Percentiles rank a stretch among this genome's conserved stretches.
Conservation (phyloP, 75 land plant species). For the Pinus albicaulis region DNA sequence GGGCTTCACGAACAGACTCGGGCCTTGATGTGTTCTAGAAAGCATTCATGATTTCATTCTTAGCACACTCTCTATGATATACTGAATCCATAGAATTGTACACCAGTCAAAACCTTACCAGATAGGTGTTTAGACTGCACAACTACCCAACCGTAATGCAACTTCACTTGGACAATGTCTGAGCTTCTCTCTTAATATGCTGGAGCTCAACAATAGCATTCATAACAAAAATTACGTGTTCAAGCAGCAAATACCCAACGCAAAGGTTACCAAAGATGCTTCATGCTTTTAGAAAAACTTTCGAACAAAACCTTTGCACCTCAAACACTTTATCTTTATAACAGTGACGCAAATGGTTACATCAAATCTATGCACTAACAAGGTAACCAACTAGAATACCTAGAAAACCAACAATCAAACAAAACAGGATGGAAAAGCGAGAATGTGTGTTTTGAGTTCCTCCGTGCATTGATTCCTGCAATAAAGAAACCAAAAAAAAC, state of each 20-base stretch:
- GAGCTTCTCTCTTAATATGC: not conserved
- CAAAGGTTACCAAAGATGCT: not conserved
- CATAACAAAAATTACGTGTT: not conserved
- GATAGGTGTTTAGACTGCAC: not conserved
- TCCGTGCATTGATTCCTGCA: not conserved
- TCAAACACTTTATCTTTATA: not conserved
- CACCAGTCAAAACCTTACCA: not conserved
- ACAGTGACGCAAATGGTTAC: not conserved
- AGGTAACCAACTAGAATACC: slow-evolving; percentile 7
- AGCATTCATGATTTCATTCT: not conserved
- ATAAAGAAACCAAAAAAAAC: not conserved
- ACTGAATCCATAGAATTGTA: not conserved
- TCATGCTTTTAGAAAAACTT: not conserved
- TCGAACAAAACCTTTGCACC: not conserved
- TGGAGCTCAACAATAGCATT: not conserved
- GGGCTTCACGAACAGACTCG: not conserved
- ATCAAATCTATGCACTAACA: not conserved
- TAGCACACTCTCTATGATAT: not conserved
- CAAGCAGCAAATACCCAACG: not conserved
- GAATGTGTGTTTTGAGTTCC: not conserved
- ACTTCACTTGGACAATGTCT: not conserved
- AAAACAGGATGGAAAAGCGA: not conserved
- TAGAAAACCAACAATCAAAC: slow-evolving; percentile 8
- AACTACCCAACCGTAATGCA: not conserved
- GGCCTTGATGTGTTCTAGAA: not conserved